Evolutionary conservation across 345 rosid species (phyloP).

Genomic region (Limnanthes douglasii): DNA sequence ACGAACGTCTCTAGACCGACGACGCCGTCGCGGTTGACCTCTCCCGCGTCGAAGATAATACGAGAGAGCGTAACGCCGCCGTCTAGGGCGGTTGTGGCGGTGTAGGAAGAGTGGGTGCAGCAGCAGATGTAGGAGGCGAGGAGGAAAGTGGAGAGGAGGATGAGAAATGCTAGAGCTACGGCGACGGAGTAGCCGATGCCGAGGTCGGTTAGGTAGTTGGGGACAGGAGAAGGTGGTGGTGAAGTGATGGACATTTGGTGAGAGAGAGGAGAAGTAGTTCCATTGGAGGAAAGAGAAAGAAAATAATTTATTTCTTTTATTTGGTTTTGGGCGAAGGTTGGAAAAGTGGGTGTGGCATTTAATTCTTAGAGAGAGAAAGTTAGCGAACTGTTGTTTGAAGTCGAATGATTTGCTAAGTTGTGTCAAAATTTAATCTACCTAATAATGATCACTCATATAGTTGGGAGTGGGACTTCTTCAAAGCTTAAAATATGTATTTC

Average conservation of each 20-base stretch:
- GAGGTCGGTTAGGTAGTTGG: conserved; percentile 38
- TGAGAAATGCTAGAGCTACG: conserved; percentile 77
- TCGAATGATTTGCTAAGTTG: too few relatives aligned
- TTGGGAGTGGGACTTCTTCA: too few relatives aligned
- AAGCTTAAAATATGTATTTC: too few relatives aligned
- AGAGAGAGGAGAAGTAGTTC: too few relatives aligned
- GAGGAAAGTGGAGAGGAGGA: conserved; percentile 69
- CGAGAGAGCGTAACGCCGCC: neutral
- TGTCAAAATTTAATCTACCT: too few relatives aligned
- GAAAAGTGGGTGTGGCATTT: too few relatives aligned
- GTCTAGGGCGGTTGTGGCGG: neutral
- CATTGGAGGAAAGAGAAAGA: too few relatives aligned
- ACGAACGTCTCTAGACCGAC: neutral
- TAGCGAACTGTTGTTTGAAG: too few relatives aligned
- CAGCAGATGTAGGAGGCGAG: conserved; percentile 86
- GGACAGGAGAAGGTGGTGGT: conserved; percentile 7
- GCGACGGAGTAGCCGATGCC: conserved; percentile 96
- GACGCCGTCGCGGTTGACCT: neutral
- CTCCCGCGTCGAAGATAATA: conserved; percentile 8
- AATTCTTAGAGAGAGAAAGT: too few relatives aligned
- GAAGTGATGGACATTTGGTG: neutral
- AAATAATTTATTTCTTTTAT: too few relatives aligned
- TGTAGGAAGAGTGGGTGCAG: conserved; percentile 16
- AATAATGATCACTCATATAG: too few relatives aligned
- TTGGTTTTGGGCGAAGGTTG: too few relatives aligned